phyloP scores from a whole-genome alignment of 345 rosid genomes.

The Capsella bursapastoris region DNA sequence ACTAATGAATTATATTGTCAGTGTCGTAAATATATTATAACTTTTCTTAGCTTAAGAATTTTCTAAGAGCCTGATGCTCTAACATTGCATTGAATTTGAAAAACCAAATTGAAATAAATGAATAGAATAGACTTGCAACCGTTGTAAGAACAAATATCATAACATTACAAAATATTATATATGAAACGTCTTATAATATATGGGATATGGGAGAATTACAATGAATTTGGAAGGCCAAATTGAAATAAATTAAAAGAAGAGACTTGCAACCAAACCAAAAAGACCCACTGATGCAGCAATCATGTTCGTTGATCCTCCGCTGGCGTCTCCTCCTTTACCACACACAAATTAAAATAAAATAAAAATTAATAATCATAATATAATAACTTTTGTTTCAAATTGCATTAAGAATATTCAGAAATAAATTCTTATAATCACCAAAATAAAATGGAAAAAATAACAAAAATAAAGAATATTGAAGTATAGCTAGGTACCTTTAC shows the following conservation, averaged over 20 bases:
- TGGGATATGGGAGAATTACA: background rate
- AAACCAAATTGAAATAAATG: no score
- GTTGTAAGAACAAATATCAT: no score
- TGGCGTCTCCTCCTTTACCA: slow-evolving; percentile 23
- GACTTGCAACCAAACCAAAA: slow-evolving; percentile 39
- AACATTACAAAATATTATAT: no score
- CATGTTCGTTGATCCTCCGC: slow-evolving; percentile 37
- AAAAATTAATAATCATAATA: background rate
- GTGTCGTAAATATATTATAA: no score
- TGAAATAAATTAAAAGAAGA: slow-evolving; percentile 8
- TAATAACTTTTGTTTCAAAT: no score
- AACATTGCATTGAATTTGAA: no score
- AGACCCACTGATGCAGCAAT: slow-evolving; percentile 34
- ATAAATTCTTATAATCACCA: background rate
- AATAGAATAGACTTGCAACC: no score
- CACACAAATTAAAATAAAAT: background rate
- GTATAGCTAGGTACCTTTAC: slow-evolving; percentile 32
- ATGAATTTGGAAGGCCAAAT: background rate
- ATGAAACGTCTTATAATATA: background rate
- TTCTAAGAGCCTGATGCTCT: no score
- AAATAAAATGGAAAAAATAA: no score
- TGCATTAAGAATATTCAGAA: background rate
- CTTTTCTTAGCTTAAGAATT: no score
- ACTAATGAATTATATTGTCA: no score
- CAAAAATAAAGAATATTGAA: background rate